Conservation (phyloP, 345 rosid genomes). For the Bretschneidera sinensis region DNA sequence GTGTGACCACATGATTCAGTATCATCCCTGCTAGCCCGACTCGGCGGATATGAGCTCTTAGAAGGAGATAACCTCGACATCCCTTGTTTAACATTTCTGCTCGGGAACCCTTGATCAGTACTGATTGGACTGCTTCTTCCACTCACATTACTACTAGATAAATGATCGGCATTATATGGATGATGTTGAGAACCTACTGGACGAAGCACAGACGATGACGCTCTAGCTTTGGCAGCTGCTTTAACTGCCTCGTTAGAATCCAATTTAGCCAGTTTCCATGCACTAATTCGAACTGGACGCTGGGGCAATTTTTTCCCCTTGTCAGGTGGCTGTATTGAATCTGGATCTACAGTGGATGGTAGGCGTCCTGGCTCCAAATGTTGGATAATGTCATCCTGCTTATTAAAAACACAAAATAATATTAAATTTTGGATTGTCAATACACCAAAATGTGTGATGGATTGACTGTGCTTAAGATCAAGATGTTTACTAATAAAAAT, state of each 20-base stretch:
- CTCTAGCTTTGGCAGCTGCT: slow-evolving; percentile 89
- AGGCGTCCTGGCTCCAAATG: slow-evolving; percentile 79
- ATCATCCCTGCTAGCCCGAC: slow-evolving; percentile 57
- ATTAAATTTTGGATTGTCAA: no score
- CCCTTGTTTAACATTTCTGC: slow-evolving; percentile 31
- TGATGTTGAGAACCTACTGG: slow-evolving; percentile 54
- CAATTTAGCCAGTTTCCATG: slow-evolving; percentile 87
- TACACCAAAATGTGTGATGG: no score
- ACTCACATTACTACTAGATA: slow-evolving; percentile 63
- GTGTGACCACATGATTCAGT: slow-evolving; percentile 48
- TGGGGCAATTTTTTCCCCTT: slow-evolving; percentile 57
- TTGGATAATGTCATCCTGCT: slow-evolving; percentile 89
- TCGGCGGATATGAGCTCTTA: slow-evolving; percentile 48
- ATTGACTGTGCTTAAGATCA: no score
- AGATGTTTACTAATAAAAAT: no score
- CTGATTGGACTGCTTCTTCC: slow-evolving; percentile 75
- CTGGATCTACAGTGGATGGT: slow-evolving; percentile 82
- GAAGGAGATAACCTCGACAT: slow-evolving; percentile 27
- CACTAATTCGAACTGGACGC: slow-evolving; percentile 80
- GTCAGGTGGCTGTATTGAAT: slow-evolving; percentile 36
- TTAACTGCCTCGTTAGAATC: slow-evolving; percentile 75
- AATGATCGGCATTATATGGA: no score
- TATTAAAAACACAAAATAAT: no score
- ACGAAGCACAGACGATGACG: slow-evolving; percentile 81
- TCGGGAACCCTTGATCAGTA: slow-evolving; percentile 41